Percentiles rank a stretch among this genome's conserved stretches.
These are phyloP conservation scores for Syzygium syzygioides DNA, from an alignment of 441 rosid species.

Conservation along the genomic window DNA sequence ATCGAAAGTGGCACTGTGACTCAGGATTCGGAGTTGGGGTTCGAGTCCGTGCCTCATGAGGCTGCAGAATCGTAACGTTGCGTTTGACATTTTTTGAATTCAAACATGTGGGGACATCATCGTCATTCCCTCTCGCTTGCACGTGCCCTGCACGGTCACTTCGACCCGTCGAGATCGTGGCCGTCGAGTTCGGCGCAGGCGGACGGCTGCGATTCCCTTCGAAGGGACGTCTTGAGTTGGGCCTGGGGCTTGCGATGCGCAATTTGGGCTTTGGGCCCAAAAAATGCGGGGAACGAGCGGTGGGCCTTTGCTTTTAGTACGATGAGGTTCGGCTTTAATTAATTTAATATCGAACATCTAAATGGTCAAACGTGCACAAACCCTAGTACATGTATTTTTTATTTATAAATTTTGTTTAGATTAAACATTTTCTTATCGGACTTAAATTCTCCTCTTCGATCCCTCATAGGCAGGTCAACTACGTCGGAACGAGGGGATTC, in stretches of 20 bases:
- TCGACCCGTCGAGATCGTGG: neutral
- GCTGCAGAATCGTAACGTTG: slow-evolving; percentile 33
- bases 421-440: neutral
- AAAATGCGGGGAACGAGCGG: neutral
- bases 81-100: slow-evolving; percentile 36
- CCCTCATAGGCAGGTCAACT: neutral
- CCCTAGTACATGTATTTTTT: neutral
- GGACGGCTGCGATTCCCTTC: neutral
- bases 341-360: neutral
- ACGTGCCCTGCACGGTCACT: neutral
- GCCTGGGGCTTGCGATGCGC: neutral
- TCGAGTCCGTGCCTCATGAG: slow-evolving; percentile 14
- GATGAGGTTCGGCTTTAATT: neutral
- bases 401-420: neutral
- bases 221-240: neutral
- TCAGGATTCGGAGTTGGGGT: slow-evolving; percentile 2
- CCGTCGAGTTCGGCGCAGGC: neutral
- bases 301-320: neutral
- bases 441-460: neutral
- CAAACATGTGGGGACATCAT: slow-evolving; percentile 24
- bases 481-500: neutral
- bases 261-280: neutral
- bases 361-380: neutral
- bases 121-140: neutral
- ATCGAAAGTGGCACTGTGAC: neutral